Percentiles rank a stretch among this genome's conserved stretches.
These are phyloP conservation scores for Graphilbum ipis-grandicollis DNA, from an alignment of 2,329 filamentous ascomycete genomes.

Conservation along the genomic window DNA sequence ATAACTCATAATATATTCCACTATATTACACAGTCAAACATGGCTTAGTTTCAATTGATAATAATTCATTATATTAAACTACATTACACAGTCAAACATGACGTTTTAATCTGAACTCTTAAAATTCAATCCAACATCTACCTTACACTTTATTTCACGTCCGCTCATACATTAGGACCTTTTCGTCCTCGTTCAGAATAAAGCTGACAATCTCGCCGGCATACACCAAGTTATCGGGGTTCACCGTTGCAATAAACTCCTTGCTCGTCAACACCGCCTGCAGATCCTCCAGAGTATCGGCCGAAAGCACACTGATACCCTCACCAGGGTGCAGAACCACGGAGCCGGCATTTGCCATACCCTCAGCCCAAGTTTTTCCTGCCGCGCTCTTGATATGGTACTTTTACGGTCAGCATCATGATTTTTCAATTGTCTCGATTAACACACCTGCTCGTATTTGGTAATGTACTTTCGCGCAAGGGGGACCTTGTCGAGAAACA, in stretches of 20 bases:
- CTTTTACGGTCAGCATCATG: neutral
- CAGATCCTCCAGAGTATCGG: neutral
- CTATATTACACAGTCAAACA: too few species aligned
- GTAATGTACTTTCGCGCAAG: neutral
- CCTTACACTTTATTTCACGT: neutral
- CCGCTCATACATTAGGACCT: neutral
- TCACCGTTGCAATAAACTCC: neutral
- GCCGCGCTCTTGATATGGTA: neutral
- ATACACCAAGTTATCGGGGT: neutral
- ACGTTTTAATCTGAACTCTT: too few species aligned
- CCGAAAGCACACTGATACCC: neutral
- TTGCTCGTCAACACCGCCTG: conserved; percentile 1
- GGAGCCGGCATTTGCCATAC: neutral
- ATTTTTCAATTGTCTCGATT: neutral
- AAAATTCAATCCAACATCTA: too few species aligned
- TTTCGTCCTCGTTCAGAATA: neutral
- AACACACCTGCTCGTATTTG: neutral
- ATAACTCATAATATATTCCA: too few species aligned
- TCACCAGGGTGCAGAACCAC: neutral
- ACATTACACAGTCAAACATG: too few species aligned
- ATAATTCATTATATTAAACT: too few species aligned
- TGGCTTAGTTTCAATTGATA: too few species aligned
- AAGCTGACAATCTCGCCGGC: neutral
- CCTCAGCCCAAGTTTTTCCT: neutral
- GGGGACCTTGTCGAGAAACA: neutral